Evolutionary conservation across 1,284 basidiomycete genomes (phyloP).

Genomic region (Peniophora sp.): DNA sequence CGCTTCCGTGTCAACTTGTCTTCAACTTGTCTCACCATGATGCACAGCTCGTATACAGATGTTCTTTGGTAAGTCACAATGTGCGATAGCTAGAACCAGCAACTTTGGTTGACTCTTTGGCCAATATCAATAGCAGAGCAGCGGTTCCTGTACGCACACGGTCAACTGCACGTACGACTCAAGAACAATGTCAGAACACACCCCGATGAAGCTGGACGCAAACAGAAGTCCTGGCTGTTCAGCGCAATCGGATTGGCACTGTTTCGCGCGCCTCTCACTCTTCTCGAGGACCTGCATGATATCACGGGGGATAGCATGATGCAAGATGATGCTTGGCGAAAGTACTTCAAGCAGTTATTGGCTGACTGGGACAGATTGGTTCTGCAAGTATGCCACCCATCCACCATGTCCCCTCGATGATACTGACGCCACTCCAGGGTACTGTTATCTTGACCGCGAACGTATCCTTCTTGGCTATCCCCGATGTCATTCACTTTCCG

Average conservation of each 20-base stretch:
- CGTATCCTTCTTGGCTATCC: constrained; percentile 4
- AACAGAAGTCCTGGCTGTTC: background rate
- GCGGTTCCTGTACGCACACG: background rate
- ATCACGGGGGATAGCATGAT: background rate
- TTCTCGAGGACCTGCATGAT: background rate
- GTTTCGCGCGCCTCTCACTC: background rate
- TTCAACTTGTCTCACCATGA: background rate
- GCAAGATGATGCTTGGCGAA: background rate
- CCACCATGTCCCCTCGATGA: background rate
- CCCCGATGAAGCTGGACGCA: background rate
- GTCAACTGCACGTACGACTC: background rate
- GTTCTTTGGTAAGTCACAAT: background rate
- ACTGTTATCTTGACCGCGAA: constrained; percentile 1
- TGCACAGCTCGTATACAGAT: background rate
- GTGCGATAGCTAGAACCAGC: no score
- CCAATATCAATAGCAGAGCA: no score
- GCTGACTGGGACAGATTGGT: background rate
- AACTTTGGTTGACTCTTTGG: no score
- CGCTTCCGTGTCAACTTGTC: background rate
- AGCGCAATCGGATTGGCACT: background rate
- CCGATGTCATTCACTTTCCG: background rate
- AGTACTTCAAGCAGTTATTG: background rate
- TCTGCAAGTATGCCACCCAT: background rate
- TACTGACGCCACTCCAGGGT: background rate
- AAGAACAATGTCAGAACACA: background rate